Percentiles rank a stretch among this genome's conserved stretches.
Conservation (phyloP, 768 basidiomycete species). For the Podaxis sp. region DNA sequence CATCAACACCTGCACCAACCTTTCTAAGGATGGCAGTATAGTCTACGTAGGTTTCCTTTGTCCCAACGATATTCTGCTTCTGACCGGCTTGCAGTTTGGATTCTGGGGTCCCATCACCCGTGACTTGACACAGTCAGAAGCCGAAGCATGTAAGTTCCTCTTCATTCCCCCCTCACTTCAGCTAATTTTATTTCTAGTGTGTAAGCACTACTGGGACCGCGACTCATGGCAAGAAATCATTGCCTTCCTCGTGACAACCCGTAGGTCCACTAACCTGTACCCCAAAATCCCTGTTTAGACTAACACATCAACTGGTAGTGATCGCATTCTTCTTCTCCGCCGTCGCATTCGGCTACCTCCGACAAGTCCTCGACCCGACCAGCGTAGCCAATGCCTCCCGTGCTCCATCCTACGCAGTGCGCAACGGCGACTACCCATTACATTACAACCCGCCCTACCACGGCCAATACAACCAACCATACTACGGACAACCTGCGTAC, state of each 20-base stretch:
- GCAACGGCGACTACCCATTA: slow-evolving; percentile 38
- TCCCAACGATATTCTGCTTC: neutral
- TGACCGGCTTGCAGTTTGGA: slow-evolving; percentile 39
- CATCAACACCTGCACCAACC: slow-evolving; percentile 50
- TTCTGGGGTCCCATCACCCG: slow-evolving; percentile 50
- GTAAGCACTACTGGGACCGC: slow-evolving; percentile 55
- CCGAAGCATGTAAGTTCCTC: slow-evolving; percentile 42
- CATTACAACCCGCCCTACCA: slow-evolving; percentile 66
- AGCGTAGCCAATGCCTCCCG: slow-evolving; percentile 53
- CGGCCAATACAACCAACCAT: slow-evolving; percentile 38
- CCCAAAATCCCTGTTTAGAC: neutral
- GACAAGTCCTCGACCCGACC: slow-evolving; percentile 71
- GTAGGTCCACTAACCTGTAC: slow-evolving; percentile 37
- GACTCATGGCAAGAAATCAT: slow-evolving; percentile 72
- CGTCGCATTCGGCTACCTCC: slow-evolving; percentile 70
- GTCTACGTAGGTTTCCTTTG: slow-evolving; percentile 35
- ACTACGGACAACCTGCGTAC: slow-evolving; percentile 48
- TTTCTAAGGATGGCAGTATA: slow-evolving; percentile 34
- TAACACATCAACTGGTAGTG: slow-evolving; percentile 33
- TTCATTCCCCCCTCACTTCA: neutral
- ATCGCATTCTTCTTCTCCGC: slow-evolving; percentile 61
- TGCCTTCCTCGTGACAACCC: slow-evolving; percentile 53
- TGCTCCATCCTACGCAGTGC: slow-evolving; percentile 40
- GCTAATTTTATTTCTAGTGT: slow-evolving; percentile 47
- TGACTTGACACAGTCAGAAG: slow-evolving; percentile 35